Conservation (phyloP, 1,139 yeast genomes). For the Diutina catenulata region DNA sequence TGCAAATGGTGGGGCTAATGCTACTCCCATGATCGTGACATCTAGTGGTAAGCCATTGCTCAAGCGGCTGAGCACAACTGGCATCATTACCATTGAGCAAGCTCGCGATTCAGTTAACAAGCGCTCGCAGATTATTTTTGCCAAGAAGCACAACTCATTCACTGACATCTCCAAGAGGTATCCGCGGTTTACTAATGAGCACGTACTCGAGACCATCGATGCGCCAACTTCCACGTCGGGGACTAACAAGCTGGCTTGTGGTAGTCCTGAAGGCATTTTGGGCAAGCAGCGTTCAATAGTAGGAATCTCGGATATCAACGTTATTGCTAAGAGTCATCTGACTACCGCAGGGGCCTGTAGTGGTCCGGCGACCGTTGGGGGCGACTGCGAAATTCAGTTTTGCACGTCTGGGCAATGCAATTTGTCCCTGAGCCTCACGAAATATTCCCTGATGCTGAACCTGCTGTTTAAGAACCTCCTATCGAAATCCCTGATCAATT, state of each 20-base stretch:
- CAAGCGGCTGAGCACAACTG: conserved; percentile 2
- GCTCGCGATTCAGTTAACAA: background rate
- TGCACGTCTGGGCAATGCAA: background rate
- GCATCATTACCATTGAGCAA: conserved; percentile 4
- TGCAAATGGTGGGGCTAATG: too few species aligned
- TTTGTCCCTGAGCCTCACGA: background rate
- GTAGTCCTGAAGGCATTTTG: background rate
- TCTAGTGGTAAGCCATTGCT: conserved; percentile 1
- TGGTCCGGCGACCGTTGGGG: background rate
- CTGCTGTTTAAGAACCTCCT: conserved; percentile 3
- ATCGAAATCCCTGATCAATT: background rate
- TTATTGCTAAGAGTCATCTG: conserved; percentile 1
- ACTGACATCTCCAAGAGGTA: background rate
- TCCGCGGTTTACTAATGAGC: background rate
- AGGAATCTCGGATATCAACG: background rate
- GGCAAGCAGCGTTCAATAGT: conserved; percentile 5
- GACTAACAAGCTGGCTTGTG: background rate
- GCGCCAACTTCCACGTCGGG: background rate
- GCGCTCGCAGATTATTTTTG: background rate
- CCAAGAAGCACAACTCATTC: conserved; percentile 1
- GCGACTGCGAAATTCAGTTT: conserved; percentile 2
- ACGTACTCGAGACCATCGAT: background rate
- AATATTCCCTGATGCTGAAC: conserved; percentile 4
- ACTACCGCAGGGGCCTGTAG: too few species aligned
- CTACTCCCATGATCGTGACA: too few species aligned